These are phyloP conservation scores for Cercospora sojina DNA, from an alignment of 2,329 filamentous ascomycete genomes.

Conservation along the genomic window DNA sequence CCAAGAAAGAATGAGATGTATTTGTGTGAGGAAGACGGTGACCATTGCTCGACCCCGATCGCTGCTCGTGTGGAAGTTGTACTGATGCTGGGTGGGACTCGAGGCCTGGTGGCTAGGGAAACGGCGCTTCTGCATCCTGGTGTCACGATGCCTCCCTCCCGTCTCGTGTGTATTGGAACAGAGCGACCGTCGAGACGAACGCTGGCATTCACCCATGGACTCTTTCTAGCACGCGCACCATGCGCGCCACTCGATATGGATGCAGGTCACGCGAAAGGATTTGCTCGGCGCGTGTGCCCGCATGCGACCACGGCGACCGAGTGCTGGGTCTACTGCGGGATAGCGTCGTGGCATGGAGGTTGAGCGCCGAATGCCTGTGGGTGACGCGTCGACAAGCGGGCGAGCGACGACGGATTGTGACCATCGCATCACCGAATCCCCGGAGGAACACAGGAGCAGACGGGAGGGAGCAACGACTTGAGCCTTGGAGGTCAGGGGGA, in stretches of 20 bases:
- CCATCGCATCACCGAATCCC: neutral
- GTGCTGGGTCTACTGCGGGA: neutral
- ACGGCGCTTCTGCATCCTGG: too few species aligned
- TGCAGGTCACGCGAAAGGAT: neutral
- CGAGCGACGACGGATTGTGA: neutral
- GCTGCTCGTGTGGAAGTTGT: neutral
- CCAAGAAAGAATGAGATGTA: neutral
- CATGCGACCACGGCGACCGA: neutral
- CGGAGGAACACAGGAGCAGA: neutral
- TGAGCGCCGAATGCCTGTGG: neutral
- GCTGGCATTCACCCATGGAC: neutral
- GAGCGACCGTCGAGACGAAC: neutral
- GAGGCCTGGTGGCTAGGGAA: neutral
- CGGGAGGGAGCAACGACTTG: neutral
- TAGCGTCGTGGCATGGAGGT: neutral
- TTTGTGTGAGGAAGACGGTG: neutral
- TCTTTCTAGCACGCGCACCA: neutral
- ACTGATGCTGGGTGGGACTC: neutral
- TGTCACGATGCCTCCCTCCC: neutral
- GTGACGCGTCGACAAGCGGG: neutral
- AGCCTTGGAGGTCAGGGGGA: neutral
- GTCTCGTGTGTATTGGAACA: neutral
- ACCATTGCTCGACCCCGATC: neutral
- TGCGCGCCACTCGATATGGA: neutral
- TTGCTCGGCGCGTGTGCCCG: neutral